Base-by-base conservation (phyloP, 2,329 filamentous ascomycete genomes). In the Ophiocordyceps australis region DNA sequence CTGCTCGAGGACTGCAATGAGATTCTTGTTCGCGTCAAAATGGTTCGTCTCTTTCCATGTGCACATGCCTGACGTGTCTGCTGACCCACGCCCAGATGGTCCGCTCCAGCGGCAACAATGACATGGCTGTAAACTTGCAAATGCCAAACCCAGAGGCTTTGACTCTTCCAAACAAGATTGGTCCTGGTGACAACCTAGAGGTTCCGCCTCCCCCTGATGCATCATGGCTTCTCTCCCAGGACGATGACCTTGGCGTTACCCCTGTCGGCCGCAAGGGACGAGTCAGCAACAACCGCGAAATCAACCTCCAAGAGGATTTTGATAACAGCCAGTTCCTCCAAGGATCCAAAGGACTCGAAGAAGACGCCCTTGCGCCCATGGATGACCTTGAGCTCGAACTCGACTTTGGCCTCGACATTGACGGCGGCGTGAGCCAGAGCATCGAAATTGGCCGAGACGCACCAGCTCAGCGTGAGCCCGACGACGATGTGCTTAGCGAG, bases 1-100 rank as follows among this genome's bases (percentile, higher is more conserved):
- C 60, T 98, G 26, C 62, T 95, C 24, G 89, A 98, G 44, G 89
- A 98, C 47, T 98, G 89, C 55, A 94, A 92, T 43, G 89, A 98
- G 54, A 86, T 86, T 20, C 61, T 98, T 37, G 75, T 92, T 63
- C 95, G 94, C 58, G 94, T 98, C 42, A 94, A 95, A 49, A 91
- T 95, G 83, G 86, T 94, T 55, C 21, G 62, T 38, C 24, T 17
- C 5, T 16, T 10, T 5, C 18, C 9, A 7, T 21, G 5, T 9
- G 10, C 16, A n/a, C 9, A 4, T n/a, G 7, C 5, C 12, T 5
- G 9, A 11, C 9, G 12, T 19, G 13, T 8, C 17, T 36, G 32
- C 28, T 35, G 59, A 50, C 56, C 29, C 25, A 27, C 34, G 22
- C 3, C 9, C 32, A 93, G 86, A 86, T 89, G 22, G 98, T 95